Percentiles rank a stretch among this genome's conserved stretches.
These are phyloP conservation scores for Eryngium alpinum DNA, from an alignment of 140 eudicot species.

Conservation along the genomic window DNA sequence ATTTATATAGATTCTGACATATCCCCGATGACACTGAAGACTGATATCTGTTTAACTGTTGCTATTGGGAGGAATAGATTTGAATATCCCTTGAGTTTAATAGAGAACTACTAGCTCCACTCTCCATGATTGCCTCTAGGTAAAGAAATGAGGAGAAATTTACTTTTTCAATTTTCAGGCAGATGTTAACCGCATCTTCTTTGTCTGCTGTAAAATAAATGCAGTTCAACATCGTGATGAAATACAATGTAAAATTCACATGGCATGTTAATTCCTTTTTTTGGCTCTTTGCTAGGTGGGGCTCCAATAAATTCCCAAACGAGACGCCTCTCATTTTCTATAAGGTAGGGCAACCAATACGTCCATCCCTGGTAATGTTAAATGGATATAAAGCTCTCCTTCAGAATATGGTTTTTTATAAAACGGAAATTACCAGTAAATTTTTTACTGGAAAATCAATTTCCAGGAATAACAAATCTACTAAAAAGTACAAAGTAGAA, in stretches of 20 bases:
- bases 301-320: slow-evolving; percentile 73
- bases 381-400: slow-evolving; percentile 69
- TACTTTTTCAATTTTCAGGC: not conserved
- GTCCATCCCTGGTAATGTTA: slow-evolving; percentile 51
- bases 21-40: not conserved
- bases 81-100: not conserved
- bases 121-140: not conserved
- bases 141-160: not conserved
- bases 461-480: too few relatives aligned
- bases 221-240: not conserved
- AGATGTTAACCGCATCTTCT: not conserved
- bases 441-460: too few relatives aligned
- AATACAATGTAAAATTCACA: not conserved
- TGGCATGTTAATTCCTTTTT: not conserved
- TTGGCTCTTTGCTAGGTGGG: slow-evolving; percentile 58
- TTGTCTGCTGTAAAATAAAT: not conserved
- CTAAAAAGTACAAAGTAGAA: too few relatives aligned
- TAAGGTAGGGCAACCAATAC: slow-evolving; percentile 56
- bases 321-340: slow-evolving; percentile 84
- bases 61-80: not conserved
- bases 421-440: too few relatives aligned
- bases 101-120: not conserved
- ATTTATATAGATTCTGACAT: not conserved
- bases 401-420: slow-evolving; percentile 56
- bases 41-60: not conserved